phyloP scores from a whole-genome alignment of 805 yeast genomes.

The Ogataea thermomethanolica region DNA sequence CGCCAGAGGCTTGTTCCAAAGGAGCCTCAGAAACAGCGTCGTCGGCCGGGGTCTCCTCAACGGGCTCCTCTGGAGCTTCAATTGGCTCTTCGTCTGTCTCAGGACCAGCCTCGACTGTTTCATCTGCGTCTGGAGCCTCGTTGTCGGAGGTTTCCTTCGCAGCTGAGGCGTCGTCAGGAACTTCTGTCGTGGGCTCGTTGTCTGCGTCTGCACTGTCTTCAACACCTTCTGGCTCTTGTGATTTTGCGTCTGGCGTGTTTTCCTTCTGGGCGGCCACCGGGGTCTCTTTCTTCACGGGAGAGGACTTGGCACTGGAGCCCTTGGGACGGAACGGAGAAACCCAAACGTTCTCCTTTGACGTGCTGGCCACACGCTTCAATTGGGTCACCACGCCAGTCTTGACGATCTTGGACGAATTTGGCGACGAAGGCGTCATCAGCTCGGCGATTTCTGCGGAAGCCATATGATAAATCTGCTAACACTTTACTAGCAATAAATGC shows the following conservation, averaged over 20 bases:
- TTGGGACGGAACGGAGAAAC: slow-evolving; percentile 30
- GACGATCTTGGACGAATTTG: slow-evolving; percentile 9
- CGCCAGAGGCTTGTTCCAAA: slow-evolving; percentile 6
- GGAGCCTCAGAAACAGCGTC: slow-evolving; percentile 13
- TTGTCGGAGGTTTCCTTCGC: no score
- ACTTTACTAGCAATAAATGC: slow-evolving; percentile 10
- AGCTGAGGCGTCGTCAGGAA: no score
- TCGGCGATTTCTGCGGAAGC: slow-evolving; percentile 22
- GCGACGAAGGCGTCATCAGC: slow-evolving; percentile 12
- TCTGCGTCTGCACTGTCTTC: slow-evolving; percentile 3
- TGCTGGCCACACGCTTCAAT: slow-evolving; percentile 20
- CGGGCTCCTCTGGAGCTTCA: slow-evolving; percentile 3
- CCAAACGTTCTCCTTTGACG: slow-evolving; percentile 20
- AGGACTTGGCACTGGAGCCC: slow-evolving; percentile 5
- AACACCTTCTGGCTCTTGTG: not conserved
- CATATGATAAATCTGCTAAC: slow-evolving; percentile 9
- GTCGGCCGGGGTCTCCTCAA: not conserved
- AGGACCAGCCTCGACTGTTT: no score
- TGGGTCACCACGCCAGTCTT: slow-evolving; percentile 17
- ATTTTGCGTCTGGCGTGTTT: not conserved
- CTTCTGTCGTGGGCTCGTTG: no score
- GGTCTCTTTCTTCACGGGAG: slow-evolving; percentile 2
- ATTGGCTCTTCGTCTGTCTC: slow-evolving; percentile 4
- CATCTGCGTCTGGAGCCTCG: no score
- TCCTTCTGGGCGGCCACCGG: not conserved